These are phyloP conservation scores for Carnegiea gigantea DNA, from an alignment of 179 eudicot species.

Conservation along the genomic window DNA sequence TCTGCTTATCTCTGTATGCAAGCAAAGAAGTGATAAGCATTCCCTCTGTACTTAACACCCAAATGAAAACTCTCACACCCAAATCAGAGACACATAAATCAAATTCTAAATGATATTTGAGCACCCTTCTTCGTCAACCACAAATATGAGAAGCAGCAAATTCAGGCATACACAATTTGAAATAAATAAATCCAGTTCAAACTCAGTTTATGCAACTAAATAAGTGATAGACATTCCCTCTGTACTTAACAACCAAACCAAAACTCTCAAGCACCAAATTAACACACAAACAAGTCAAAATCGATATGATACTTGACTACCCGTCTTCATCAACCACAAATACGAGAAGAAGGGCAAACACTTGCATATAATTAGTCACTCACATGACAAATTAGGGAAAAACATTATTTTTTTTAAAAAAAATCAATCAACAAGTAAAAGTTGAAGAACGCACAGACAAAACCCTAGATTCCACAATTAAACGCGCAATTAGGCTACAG, in stretches of 20 bases:
- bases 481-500: not conserved
- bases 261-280: not conserved
- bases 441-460: conserved; percentile 5
- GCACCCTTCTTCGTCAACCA: too few species aligned
- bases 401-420: not conserved
- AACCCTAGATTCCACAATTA: conserved; percentile 28
- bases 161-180: not conserved
- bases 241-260: not conserved
- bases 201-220: not conserved
- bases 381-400: not conserved
- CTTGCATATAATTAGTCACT: not conserved
- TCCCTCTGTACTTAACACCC: not conserved
- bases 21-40: not conserved
- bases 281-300: not conserved
- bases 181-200: not conserved
- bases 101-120: too few species aligned
- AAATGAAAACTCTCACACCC: not conserved
- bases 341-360: not conserved
- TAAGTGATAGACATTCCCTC: not conserved
- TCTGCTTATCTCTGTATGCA: not conserved
- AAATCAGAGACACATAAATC: too few species aligned
- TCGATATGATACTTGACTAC: not conserved
- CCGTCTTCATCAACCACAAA: not conserved
- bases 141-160: too few species aligned
- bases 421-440: conserved; percentile 17